Percentiles rank a stretch among this genome's conserved stretches.
Evolutionary conservation across 163 green algal species (phyloP).

Genomic region (Chlamydomonas reinhardtii): DNA sequence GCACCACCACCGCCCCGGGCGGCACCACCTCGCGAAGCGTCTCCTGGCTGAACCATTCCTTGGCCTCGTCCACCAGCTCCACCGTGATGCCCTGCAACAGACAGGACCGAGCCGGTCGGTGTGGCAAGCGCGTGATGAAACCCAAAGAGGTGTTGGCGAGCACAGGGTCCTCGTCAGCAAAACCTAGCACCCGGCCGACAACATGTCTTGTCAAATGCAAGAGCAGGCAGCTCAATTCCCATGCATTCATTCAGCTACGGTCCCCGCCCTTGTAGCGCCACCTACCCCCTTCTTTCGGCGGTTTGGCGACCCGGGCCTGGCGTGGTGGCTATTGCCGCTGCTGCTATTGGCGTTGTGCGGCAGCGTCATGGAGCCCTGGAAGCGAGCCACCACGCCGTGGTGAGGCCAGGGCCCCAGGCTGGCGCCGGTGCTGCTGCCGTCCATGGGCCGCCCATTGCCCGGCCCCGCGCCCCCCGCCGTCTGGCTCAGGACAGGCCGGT

Average conservation of each 20-base stretch:
- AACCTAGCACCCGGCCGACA: too few species aligned
- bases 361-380: slow-evolving; percentile 39
- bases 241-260: too few species aligned
- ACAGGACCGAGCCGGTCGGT: too few species aligned
- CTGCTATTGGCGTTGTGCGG: background rate
- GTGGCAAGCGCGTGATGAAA: too few species aligned
- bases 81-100: background rate
- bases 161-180: too few species aligned
- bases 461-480: too few species aligned
- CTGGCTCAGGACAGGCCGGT: too few species aligned
- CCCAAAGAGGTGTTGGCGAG: too few species aligned
- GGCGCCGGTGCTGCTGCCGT: slow-evolving; percentile 29
- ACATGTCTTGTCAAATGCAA: too few species aligned
- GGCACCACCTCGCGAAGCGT: slow-evolving; percentile 38
- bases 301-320: background rate
- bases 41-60: slow-evolving; percentile 42
- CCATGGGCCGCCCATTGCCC: background rate
- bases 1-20: slow-evolving; percentile 36
- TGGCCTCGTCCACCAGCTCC: slow-evolving; percentile 21
- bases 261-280: too few species aligned
- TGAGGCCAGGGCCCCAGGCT: slow-evolving; percentile 29
- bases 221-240: too few species aligned
- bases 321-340: background rate
- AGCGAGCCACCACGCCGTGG: slow-evolving; percentile 27
- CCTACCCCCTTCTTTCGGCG: too few species aligned